Evolutionary conservation across 2,329 filamentous ascomycete genomes (phyloP).

Genomic region (Helotiales sp.): DNA sequence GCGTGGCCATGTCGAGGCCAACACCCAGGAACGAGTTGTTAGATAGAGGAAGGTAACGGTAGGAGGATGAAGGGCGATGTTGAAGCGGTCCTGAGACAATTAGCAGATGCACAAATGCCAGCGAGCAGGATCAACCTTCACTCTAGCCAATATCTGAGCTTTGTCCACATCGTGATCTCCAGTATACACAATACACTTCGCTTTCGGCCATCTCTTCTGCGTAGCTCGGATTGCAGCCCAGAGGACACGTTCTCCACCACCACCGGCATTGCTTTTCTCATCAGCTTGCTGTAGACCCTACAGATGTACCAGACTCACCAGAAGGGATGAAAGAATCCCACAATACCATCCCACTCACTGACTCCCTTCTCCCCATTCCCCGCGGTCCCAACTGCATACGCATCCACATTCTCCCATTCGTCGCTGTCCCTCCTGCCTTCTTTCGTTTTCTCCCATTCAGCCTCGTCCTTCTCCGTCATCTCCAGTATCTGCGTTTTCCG

Average conservation of each 20-base stretch:
- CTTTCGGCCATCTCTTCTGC: conserved; percentile 83
- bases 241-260: conserved; percentile 91
- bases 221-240: conserved; percentile 95
- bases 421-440: conserved; percentile 49
- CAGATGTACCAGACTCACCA: conserved; percentile 56
- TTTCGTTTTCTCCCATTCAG: conserved; percentile 17
- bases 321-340: conserved; percentile 98
- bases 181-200: conserved; percentile 90
- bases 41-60: conserved; percentile 89
- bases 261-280: conserved; percentile 77
- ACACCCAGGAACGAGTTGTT: conserved; percentile 81
- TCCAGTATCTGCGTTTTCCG: conserved; percentile 58
- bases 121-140: conserved; percentile 55
- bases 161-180: conserved; percentile 90
- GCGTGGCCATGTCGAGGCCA: conserved; percentile 83
- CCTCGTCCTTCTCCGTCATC: conserved; percentile 43
- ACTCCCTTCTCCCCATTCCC: conserved; percentile 45
- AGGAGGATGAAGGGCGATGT: conserved; percentile 82
- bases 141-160: conserved; percentile 71
- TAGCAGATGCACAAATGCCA: neutral
- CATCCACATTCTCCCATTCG: conserved; percentile 72
- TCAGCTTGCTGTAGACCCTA: neutral
- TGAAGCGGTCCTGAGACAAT: conserved; percentile 71
- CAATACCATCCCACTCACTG: conserved; percentile 75
- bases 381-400: conserved; percentile 45